Conservation (phyloP, 1,284 basidiomycete genomes). For the Hemileia vastatrix region DNA sequence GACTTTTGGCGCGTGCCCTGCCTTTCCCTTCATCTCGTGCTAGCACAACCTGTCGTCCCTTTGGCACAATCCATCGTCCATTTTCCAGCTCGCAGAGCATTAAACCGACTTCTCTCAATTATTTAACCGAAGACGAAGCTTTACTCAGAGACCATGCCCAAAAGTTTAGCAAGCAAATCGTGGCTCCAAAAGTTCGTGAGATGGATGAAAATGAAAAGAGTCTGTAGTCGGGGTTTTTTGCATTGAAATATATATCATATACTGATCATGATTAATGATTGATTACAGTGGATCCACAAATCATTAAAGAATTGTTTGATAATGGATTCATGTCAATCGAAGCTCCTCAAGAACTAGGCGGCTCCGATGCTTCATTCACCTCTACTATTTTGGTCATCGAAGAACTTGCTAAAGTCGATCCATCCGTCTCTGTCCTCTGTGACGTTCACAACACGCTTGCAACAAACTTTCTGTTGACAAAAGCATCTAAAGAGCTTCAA, state of each 20-base stretch:
- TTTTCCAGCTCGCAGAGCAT: too few species aligned
- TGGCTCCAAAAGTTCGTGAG: conserved; percentile 79
- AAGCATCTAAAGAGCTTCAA: conserved; percentile 73
- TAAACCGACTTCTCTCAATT: conserved; percentile 9
- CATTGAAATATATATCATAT: too few species aligned
- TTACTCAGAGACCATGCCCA: conserved; percentile 37
- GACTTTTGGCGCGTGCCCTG: too few species aligned
- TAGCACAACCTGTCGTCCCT: too few species aligned
- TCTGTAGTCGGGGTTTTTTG: too few species aligned
- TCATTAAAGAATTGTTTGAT: conserved; percentile 86
- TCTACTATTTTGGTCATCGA: conserved; percentile 94
- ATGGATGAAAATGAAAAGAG: conserved; percentile 95
- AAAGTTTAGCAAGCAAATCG: conserved; percentile 77
- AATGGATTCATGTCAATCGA: conserved; percentile 99
- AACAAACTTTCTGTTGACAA: conserved; percentile 72
- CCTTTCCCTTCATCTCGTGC: too few species aligned
- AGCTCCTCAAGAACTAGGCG: conserved; percentile 70
- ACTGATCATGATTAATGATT: background rate
- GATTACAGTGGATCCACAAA: conserved; percentile 60
- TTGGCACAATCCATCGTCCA: too few species aligned
- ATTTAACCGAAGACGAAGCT: conserved; percentile 17
- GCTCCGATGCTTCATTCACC: conserved; percentile 84
- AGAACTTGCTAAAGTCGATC: conserved; percentile 91
- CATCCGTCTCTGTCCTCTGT: conserved; percentile 89
- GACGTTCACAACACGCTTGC: conserved; percentile 96